A percentile compares a stretch with the other conserved stretches of the same genome.
These are phyloP conservation scores for Mallotus repandus DNA, from an alignment of 441 rosid species.

Conservation along the genomic window DNA sequence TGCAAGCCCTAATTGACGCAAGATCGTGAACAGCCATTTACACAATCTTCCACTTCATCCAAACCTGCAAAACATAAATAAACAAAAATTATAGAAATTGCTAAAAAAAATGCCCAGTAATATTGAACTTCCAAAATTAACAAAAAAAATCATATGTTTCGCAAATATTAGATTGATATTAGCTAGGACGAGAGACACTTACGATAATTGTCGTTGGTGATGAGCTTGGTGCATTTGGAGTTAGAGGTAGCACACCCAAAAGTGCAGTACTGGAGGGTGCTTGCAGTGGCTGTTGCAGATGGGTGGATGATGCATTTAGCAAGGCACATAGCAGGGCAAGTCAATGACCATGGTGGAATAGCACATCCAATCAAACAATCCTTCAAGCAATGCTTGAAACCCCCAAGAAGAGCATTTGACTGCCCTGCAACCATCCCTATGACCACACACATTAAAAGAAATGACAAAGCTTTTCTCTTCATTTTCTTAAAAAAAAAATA, in stretches of 20 bases:
- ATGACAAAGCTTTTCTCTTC: neutral
- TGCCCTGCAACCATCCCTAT: neutral
- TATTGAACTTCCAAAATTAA: no score
- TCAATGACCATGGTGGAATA: neutral
- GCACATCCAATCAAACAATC: neutral
- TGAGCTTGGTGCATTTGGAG: neutral
- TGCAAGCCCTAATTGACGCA: neutral
- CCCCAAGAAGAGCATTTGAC: neutral
- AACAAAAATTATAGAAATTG: no score
- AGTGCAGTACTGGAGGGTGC: neutral
- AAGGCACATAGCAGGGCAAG: neutral
- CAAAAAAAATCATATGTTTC: no score
- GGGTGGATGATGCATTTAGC: slow-evolving; percentile 4
- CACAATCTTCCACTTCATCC: slow-evolving; percentile 4
- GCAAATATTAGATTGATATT: no score
- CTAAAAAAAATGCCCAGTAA: no score
- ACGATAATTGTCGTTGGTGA: neutral
- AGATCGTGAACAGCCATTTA: neutral
- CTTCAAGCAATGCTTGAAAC: neutral
- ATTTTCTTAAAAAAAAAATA: neutral
- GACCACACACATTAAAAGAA: neutral
- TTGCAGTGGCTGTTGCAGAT: neutral
- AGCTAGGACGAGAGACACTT: no score
- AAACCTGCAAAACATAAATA: neutral
- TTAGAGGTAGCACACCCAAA: slow-evolving; percentile 7